Evolutionary conservation across 805 yeast genomes (phyloP).

Genomic region (Ogataea zsoltii): DNA sequence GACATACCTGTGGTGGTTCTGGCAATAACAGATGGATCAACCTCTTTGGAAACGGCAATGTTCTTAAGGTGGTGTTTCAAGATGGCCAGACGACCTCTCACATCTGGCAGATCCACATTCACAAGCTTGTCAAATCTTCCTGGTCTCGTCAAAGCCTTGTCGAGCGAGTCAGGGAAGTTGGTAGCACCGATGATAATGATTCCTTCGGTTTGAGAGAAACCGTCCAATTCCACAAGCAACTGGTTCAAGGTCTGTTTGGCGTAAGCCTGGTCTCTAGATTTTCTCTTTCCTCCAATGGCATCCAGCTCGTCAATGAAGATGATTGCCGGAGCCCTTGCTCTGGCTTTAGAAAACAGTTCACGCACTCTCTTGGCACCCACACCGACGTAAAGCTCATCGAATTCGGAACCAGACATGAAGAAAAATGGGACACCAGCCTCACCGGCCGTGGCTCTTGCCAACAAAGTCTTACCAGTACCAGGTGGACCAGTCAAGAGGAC

Average conservation of each 20-base stretch:
- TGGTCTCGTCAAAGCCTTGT: slow-evolving; percentile 96
- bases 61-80: slow-evolving; percentile 88
- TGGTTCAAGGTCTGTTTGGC: slow-evolving; percentile 97
- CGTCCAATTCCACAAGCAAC: slow-evolving; percentile 92
- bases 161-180: slow-evolving; percentile 95
- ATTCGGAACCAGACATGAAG: slow-evolving; percentile 98
- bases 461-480: slow-evolving; percentile 96
- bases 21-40: slow-evolving; percentile 87
- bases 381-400: slow-evolving; percentile 97
- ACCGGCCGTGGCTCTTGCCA: slow-evolving; percentile 98
- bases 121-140: slow-evolving; percentile 97
- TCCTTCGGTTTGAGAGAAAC: slow-evolving; percentile 88
- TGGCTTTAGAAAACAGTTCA: slow-evolving; percentile 88
- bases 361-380: slow-evolving; percentile 98
- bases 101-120: slow-evolving; percentile 94
- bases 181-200: slow-evolving; percentile 97
- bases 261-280: slow-evolving; percentile 96
- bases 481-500: slow-evolving; percentile 97
- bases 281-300: slow-evolving; percentile 97
- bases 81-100: slow-evolving; percentile 93
- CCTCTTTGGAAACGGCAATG: slow-evolving; percentile 80
- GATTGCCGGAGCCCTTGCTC: slow-evolving; percentile 95
- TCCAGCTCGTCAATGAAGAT: slow-evolving; percentile 97
- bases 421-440: slow-evolving; percentile 99
- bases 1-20: slow-evolving; percentile 97